Evolutionary conservation across 2,329 filamentous ascomycete genomes (phyloP), one percentile per base, ranked within the genome.

Genomic region (Pseudopithomyces chartarum): DNA sequence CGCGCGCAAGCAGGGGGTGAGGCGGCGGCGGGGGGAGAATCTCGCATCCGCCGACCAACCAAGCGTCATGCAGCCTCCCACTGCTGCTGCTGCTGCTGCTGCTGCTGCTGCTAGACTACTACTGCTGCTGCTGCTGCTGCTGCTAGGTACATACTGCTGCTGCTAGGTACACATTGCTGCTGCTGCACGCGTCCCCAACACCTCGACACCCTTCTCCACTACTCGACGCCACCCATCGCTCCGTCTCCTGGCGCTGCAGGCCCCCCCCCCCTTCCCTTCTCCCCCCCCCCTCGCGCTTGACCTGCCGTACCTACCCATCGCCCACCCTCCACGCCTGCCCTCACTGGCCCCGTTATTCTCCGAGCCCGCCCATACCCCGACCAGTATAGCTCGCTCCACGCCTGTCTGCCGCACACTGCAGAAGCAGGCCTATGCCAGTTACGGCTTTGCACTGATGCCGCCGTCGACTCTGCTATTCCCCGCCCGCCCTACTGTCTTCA

Each of bases 351-450:
- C 53, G 64, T 64, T 67, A 62, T 66, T 59, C 68, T 70, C 66
- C 66, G 61, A 67, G 23, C 58, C 40, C 61, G 43, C 61, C 58
- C 63, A 44, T 60, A 40, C 43, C 39, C 11, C n/a, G 2, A 13
- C 54, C 61, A 51, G 58, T 48, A 49, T 48, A 55, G 44, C 51
- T 51, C 48, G 54, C 58, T 60, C 53, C 64, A 54, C 62, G 68
- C 70, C 36, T 50, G 65, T 63, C 63, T 63, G 47, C 58, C 58
- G 45, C 56, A 55, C 53, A 58, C 57, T 55, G 56, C 59, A 49
- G 53, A 62, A 47, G 55, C 63, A 65, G 65, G 64, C 61, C 59
- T 56, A 69, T 69, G 70, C 66, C 59, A 62, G 64, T 55, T 63
- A 52, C 45, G 45, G 20, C 39, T 51, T 49, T 40, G 53, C 36